A percentile compares a stretch with the other conserved stretches of the same genome.
phyloP scores from a whole-genome alignment of 1,284 basidiomycete genomes.

The Cryptococcus sp. region DNA sequence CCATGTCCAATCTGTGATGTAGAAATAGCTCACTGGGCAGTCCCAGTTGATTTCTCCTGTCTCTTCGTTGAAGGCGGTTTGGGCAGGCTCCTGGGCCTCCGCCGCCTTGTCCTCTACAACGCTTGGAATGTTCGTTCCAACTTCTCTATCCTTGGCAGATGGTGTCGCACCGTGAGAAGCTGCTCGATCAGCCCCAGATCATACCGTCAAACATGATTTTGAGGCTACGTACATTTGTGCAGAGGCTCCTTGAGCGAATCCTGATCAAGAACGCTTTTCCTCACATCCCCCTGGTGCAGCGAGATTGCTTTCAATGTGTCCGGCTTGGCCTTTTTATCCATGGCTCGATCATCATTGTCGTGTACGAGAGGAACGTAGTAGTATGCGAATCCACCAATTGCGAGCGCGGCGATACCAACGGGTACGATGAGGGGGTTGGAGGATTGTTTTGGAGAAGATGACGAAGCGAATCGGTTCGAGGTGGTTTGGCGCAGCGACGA shows the following conservation, averaged over 20 bases:
- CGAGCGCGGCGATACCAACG: background rate
- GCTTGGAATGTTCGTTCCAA: background rate
- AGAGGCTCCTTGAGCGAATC: constrained; percentile 18
- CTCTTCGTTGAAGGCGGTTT: constrained; percentile 69
- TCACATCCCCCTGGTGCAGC: background rate
- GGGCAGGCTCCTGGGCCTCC: constrained; percentile 16
- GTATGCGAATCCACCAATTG: background rate
- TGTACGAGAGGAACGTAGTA: background rate
- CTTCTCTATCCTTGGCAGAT: constrained; percentile 3
- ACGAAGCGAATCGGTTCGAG: background rate
- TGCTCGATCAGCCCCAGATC: background rate
- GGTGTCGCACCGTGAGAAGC: background rate
- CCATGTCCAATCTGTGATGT: background rate
- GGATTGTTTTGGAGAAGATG: background rate
- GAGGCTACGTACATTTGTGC: constrained; percentile 13
- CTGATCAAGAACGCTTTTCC: constrained; percentile 20
- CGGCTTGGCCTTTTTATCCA: background rate
- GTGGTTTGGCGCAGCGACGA: background rate
- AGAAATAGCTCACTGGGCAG: constrained; percentile 56
- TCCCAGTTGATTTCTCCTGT: constrained; percentile 99
- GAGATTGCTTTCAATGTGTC: background rate
- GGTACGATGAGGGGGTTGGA: background rate
- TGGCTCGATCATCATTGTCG: background rate
- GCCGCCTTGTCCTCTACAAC: constrained; percentile 19
- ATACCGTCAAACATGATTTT: background rate